A percentile compares a stretch with the other conserved stretches of the same genome.
These are phyloP conservation scores for Fusarium sp. DNA, from an alignment of 2,329 filamentous ascomycete species.

Conservation along the genomic window DNA sequence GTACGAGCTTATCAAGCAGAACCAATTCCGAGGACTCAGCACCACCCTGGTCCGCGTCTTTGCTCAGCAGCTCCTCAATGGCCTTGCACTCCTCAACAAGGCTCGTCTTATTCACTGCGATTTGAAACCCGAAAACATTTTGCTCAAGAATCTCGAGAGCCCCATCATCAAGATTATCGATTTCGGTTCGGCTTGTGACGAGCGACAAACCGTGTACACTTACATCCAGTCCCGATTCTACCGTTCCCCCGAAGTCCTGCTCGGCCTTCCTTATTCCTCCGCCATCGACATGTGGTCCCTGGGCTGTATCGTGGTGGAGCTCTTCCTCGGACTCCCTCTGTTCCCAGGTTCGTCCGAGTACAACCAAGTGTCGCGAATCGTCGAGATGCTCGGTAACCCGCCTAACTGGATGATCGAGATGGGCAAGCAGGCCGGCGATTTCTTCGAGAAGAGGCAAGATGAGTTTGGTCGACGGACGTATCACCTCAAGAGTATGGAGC, in stretches of 20 bases:
- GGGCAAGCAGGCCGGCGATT: conserved; percentile 97
- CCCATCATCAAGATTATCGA: conserved; percentile 99
- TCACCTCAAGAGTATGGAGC: conserved; percentile 95
- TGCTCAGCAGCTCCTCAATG: conserved; percentile 95
- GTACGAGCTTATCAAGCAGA: conserved; percentile 99
- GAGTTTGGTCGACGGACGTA: conserved; percentile 94
- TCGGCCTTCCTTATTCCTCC: conserved; percentile 97
- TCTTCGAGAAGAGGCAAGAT: conserved; percentile 92
- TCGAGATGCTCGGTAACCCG: conserved; percentile 96
- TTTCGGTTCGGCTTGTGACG: conserved; percentile 98
- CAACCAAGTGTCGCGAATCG: conserved; percentile 96
- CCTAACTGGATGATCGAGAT: conserved; percentile 99
- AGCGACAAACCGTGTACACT: conserved; percentile 98
- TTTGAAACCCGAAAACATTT: conserved; percentile 96
- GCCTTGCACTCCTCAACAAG: conserved; percentile 92
- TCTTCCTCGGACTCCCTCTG: conserved; percentile 92
- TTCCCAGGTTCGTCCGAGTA: conserved; percentile 99
- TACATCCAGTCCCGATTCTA: conserved; percentile 99
- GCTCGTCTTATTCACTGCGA: conserved; percentile 98
- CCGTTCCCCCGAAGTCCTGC: conserved; percentile 91
- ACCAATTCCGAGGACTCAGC: conserved; percentile 96
- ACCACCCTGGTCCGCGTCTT: conserved; percentile 98
- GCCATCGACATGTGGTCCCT: conserved; percentile 99
- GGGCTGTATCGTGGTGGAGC: conserved; percentile 96
- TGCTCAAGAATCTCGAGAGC: conserved; percentile 97